These are phyloP conservation scores for Hylodesmum podocarpum DNA, from an alignment of 306 rosid species.

Conservation along the genomic window DNA sequence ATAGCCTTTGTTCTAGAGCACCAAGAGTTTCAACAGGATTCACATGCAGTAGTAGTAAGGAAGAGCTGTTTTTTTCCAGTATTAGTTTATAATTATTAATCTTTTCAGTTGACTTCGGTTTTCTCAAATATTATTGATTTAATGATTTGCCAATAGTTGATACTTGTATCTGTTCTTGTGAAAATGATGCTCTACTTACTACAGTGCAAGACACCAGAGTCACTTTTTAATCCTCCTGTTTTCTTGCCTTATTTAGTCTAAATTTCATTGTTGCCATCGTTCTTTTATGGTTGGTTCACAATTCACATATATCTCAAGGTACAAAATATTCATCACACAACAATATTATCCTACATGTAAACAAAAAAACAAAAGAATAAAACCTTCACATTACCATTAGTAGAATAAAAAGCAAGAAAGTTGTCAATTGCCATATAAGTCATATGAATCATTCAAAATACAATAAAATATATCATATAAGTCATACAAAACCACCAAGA, in stretches of 20 bases:
- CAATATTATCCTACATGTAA: background rate
- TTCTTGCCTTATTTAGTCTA: background rate
- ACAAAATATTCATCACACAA: background rate
- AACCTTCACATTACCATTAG: background rate
- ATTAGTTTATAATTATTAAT: background rate
- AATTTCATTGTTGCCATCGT: background rate
- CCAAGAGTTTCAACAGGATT: background rate
- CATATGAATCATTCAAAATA: background rate
- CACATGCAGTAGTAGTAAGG: background rate
- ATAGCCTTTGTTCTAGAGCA: too few species aligned
- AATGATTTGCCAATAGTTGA: background rate
- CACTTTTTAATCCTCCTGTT: background rate
- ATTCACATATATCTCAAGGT: background rate
- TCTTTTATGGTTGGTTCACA: background rate
- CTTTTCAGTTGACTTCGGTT: background rate
- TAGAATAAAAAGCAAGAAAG: slow-evolving; percentile 6
- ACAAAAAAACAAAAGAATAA: background rate
- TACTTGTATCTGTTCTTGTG: background rate
- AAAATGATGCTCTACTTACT: background rate
- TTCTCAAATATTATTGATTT: background rate
- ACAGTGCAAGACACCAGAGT: background rate
- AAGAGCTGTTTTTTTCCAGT: background rate
- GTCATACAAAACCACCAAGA: background rate
- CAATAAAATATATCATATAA: background rate
- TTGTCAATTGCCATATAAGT: background rate